phyloP scores from a whole-genome alignment of 192 early-diverging fungal genomes.

The Podila minutissima region DNA sequence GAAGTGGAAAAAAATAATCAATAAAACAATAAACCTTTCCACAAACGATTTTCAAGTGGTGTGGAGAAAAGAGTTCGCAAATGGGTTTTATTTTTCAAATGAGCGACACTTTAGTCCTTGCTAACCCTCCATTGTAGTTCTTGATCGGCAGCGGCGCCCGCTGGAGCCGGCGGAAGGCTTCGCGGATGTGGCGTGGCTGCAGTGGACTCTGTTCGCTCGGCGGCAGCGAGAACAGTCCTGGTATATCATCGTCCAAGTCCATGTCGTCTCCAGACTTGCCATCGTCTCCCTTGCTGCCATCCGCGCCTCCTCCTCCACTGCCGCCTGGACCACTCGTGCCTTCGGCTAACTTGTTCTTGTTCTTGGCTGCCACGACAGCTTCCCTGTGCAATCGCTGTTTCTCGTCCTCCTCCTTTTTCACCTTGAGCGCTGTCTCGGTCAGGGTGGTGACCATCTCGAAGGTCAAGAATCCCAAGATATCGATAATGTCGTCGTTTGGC shows the following conservation, averaged over 20 bases:
- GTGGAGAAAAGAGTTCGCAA: not conserved
- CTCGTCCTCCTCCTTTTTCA: constrained; percentile 67
- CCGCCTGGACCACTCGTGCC: constrained; percentile 9
- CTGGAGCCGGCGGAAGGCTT: constrained; percentile 91
- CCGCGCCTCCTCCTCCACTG: constrained; percentile 9
- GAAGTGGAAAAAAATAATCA: no score
- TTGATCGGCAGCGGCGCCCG: constrained; percentile 74
- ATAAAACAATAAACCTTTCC: no score
- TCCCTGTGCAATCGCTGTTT: constrained; percentile 58
- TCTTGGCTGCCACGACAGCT: constrained; percentile 36
- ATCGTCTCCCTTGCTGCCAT: constrained; percentile 1
- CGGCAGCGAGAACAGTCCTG: constrained; percentile 81
- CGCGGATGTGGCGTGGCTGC: constrained; percentile 88
- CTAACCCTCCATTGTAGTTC: constrained; percentile 81
- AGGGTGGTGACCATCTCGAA: constrained; percentile 95
- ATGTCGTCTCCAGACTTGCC: constrained; percentile 32
- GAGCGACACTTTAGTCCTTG: constrained; percentile 75
- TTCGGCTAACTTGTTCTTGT: constrained; percentile 19
- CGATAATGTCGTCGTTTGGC: constrained; percentile 93
- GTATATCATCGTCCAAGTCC: constrained; percentile 50
- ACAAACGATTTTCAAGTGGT: no score
- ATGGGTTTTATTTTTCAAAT: constrained; percentile 53
- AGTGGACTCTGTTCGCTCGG: constrained; percentile 85
- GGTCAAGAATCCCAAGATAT: constrained; percentile 95
- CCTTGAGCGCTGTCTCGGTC: constrained; percentile 87